Evolutionary conservation across 2,329 filamentous ascomycete genomes (phyloP), one percentile per base, ranked within the genome.

Genomic region (Aspergillus sp.): DNA sequence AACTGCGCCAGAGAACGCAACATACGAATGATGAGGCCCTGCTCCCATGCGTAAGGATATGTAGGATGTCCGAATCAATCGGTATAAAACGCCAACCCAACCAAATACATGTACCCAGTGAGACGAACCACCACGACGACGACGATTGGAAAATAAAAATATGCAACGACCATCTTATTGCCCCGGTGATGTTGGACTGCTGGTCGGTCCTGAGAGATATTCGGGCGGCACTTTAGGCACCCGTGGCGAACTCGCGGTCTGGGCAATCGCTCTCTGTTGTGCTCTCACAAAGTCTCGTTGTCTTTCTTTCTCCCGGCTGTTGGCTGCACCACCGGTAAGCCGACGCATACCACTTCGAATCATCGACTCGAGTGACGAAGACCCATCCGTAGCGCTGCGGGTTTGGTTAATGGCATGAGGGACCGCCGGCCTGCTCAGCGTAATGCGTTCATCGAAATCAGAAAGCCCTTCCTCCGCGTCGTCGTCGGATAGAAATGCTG

Each of bases 381-480:
- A 65, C 0, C 72, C 69, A 22, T 74, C 73, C 1, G 67, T 67
- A n/a, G 60, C 67, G 52, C 63, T 72, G 50, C 65, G 70, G 40
- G 63, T 54, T 53, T 64, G 67, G 7, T 58, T 56, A 24, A 58
- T 52, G 48, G 53, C 58, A 41, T 54, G 58, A 11, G 59, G 52
- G 4, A 61, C 58, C 41, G 64, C 45, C 32, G 61, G 54, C 47
- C 63, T 60, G 50, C 60, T 62, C 50, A 59, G 58, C 11, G 59
- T 44, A 48, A 72, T 60, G 50, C 86, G 85, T 60, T 95, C 91
- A 58, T 90, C 86, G 1, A 88, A 84, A 68, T 96, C 93, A 0
- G 90, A 95, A 60, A 93, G 87, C 0, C 88, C 80, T 47, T 88
- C 89, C 40, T 89, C 86, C 1, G 79, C 76, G 41, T 96, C 91